phyloP scores from a whole-genome alignment of 495 filamentous ascomycete genomes.

The Haplographium delicatum region DNA sequence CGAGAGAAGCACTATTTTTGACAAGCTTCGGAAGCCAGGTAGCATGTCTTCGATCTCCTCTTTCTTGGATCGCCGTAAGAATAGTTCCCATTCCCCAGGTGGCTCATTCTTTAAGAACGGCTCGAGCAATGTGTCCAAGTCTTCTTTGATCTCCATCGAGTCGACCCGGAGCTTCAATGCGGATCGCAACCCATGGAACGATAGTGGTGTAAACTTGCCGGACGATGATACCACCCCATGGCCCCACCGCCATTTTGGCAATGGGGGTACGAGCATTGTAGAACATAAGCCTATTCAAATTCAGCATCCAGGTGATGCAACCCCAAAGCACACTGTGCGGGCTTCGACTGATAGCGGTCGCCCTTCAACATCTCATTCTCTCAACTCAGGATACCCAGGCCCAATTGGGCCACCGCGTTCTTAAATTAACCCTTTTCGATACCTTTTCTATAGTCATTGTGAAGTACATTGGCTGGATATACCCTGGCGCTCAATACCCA shows the following conservation, averaged over 20 bases:
- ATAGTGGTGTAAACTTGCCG: constrained; percentile 86
- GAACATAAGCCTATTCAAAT: constrained; percentile 61
- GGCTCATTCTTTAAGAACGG: constrained; percentile 87
- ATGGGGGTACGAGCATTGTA: constrained; percentile 52
- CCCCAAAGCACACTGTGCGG: constrained; percentile 73
- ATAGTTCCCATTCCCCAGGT: constrained; percentile 73
- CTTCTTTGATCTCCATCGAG: constrained; percentile 88
- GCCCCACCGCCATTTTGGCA: constrained; percentile 51
- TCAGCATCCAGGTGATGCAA: constrained; percentile 68
- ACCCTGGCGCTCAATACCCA: constrained; percentile 30
- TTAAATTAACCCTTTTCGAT: constrained; percentile 19
- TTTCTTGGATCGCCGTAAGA: constrained; percentile 87
- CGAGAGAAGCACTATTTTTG: constrained; percentile 77
- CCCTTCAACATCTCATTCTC: constrained; percentile 89
- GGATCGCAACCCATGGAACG: constrained; percentile 95
- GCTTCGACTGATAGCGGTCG: constrained; percentile 85
- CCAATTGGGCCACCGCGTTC: constrained; percentile 81
- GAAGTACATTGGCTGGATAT: constrained; percentile 27
- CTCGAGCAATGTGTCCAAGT: constrained; percentile 89
- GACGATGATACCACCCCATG: constrained; percentile 73
- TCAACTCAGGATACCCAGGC: constrained; percentile 86
- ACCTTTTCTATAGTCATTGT: constrained; percentile 25
- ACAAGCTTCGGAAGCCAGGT: constrained; percentile 84
- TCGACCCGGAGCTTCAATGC: constrained; percentile 78
- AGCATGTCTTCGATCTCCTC: constrained; percentile 90